These are phyloP conservation scores for Leccinum subatratum DNA, from an alignment of 1,284 basidiomycete genomes.

Conservation along the genomic window DNA sequence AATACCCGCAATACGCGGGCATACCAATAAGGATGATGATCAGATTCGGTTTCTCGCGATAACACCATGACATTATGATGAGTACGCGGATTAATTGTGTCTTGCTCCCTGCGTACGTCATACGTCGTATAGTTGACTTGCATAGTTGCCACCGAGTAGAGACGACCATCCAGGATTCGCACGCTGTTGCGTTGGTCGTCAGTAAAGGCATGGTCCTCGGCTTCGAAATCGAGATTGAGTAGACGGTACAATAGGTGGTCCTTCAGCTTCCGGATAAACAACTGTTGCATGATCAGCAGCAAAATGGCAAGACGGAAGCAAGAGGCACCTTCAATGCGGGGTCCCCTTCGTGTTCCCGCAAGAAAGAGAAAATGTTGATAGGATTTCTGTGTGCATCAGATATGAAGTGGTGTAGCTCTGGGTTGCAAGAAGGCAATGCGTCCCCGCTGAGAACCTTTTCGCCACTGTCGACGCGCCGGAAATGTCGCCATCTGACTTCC, in stretches of 20 bases:
- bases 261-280: conserved; percentile 12
- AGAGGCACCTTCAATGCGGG: conserved; percentile 9
- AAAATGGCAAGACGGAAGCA: too few relatives aligned
- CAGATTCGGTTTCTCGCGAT: conserved; percentile 21
- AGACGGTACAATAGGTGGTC: conserved; percentile 11
- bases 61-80: conserved; percentile 35
- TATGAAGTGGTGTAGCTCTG: conserved; percentile 13
- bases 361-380: conserved; percentile 3
- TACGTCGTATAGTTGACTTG: conserved; percentile 45
- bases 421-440: not conserved
- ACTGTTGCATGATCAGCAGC: conserved; percentile 1
- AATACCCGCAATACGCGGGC: conserved; percentile 22
- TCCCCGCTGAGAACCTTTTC: not conserved
- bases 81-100: conserved; percentile 36
- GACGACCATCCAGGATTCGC: conserved; percentile 22
- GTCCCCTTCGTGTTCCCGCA: conserved; percentile 5
- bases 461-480: not conserved
- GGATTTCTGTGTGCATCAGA: not conserved
- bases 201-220: conserved; percentile 10
- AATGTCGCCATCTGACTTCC: conserved; percentile 6
- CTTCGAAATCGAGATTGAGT: conserved; percentile 4
- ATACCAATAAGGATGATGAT: conserved; percentile 24
- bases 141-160: conserved; percentile 33
- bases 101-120: conserved; percentile 36
- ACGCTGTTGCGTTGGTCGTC: conserved; percentile 15